A percentile compares a stretch with the other conserved stretches of the same genome.
Conservation (phyloP, 164 flowering plant genomes). For the Nelumbo lutea region DNA sequence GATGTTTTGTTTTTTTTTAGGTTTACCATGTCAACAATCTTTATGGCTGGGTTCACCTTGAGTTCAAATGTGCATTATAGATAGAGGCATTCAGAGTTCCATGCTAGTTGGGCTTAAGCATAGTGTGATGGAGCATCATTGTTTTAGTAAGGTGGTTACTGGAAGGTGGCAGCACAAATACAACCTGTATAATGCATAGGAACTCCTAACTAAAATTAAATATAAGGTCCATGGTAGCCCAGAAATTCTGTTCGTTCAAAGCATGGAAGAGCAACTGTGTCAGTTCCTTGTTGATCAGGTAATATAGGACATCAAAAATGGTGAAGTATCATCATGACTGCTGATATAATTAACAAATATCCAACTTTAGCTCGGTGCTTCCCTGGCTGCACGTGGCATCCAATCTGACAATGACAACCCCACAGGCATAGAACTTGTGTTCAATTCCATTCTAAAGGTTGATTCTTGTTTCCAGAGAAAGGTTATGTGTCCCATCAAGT, state of each 20-base stretch:
- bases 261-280: background rate
- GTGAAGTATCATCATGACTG: background rate
- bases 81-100: too few species aligned
- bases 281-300: background rate
- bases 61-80: too few species aligned
- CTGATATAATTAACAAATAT: too few species aligned
- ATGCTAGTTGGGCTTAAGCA: too few species aligned
- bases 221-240: background rate
- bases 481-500: background rate
- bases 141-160: too few species aligned
- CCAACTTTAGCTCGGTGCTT: background rate
- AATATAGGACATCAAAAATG: background rate
- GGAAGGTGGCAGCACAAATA: too few species aligned
- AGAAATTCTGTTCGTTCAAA: background rate
- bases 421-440: background rate
- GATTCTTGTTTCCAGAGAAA: background rate
- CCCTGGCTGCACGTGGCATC: background rate
- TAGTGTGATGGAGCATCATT: too few species aligned
- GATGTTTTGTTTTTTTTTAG: too few species aligned
- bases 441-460: background rate
- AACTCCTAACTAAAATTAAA: background rate
- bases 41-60: too few species aligned
- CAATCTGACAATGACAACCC: background rate
- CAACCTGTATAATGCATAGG: background rate
- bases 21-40: too few species aligned